phyloP scores from a whole-genome alignment of 2,329 filamentous ascomycete genomes.

The Chrysoporthe cubensis region DNA sequence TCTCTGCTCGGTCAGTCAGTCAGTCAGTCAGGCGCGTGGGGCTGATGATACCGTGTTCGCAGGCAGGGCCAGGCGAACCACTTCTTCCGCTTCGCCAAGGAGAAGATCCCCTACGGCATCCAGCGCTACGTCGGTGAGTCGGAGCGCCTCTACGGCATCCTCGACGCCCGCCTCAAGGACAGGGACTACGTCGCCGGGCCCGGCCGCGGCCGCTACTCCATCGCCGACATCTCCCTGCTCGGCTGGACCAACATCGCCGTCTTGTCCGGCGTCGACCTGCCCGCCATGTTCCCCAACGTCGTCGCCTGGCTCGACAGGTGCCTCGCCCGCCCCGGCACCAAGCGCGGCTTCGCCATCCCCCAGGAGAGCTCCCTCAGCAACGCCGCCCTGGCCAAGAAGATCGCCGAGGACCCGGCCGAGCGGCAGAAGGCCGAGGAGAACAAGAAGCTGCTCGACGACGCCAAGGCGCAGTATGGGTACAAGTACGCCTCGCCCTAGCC shows the following conservation, averaged over 20 bases:
- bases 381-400: slow-evolving; percentile 41
- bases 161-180: slow-evolving; percentile 65
- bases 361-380: slow-evolving; percentile 46
- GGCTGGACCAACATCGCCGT: slow-evolving; percentile 67
- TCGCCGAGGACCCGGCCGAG: slow-evolving; percentile 49
- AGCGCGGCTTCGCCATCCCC: slow-evolving; percentile 68
- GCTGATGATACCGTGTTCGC: not conserved
- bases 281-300: slow-evolving; percentile 64
- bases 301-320: slow-evolving; percentile 70
- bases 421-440: slow-evolving; percentile 48
- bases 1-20: not conserved
- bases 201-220: slow-evolving; percentile 59
- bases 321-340: slow-evolving; percentile 59
- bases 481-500: slow-evolving; percentile 49
- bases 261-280: slow-evolving; percentile 65
- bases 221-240: slow-evolving; percentile 74
- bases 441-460: slow-evolving; percentile 41
- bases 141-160: slow-evolving; percentile 72
- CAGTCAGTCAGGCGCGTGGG: too few relatives aligned
- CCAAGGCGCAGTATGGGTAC: slow-evolving; percentile 52
- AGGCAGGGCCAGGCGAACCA: slow-evolving; percentile 79
- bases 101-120: slow-evolving; percentile 71
- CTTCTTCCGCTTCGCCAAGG: slow-evolving; percentile 69
- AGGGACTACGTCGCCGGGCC: slow-evolving; percentile 59
- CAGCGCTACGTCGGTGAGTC: slow-evolving; percentile 78